Percentiles rank a stretch among this genome's conserved stretches.
These are phyloP conservation scores for Lactuca saligna DNA, from an alignment of 129 eudicot genomes.

Conservation along the genomic window DNA sequence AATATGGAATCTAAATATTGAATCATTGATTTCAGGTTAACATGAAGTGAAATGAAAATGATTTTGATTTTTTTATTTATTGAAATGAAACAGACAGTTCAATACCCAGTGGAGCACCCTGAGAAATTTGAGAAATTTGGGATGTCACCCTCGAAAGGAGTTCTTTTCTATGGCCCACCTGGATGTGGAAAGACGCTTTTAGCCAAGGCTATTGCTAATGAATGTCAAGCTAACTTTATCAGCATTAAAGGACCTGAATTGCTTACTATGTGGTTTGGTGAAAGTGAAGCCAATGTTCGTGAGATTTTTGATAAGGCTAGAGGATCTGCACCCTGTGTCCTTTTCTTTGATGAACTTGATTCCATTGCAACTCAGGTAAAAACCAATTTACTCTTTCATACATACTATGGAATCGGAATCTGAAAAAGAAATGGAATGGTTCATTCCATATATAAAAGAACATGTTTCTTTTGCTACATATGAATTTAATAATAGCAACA, in stretches of 20 bases:
- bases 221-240: slow-evolving; percentile 82
- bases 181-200: slow-evolving; percentile 77
- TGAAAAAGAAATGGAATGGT: too few relatives aligned
- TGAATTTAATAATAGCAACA: too few relatives aligned
- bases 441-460: too few relatives aligned
- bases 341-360: slow-evolving; percentile 85
- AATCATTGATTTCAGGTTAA: too few relatives aligned
- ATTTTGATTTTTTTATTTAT: background rate
- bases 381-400: too few relatives aligned
- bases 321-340: slow-evolving; percentile 80
- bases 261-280: slow-evolving; percentile 90
- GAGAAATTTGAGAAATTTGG: slow-evolving; percentile 88
- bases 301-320: slow-evolving; percentile 82
- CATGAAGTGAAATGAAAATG: too few relatives aligned
- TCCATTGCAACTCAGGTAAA: slow-evolving; percentile 82
- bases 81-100: slow-evolving; percentile 57
- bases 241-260: slow-evolving; percentile 78
- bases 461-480: too few relatives aligned
- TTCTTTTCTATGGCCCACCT: slow-evolving; percentile 82
- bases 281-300: slow-evolving; percentile 84
- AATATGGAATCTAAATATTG: too few relatives aligned
- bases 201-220: slow-evolving; percentile 83
- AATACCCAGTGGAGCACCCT: slow-evolving; percentile 90
- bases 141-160: slow-evolving; percentile 86
- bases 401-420: too few relatives aligned